Evolutionary conservation across 2,329 filamentous ascomycete genomes (phyloP).

Genomic region (Sporothrix luriei): DNA sequence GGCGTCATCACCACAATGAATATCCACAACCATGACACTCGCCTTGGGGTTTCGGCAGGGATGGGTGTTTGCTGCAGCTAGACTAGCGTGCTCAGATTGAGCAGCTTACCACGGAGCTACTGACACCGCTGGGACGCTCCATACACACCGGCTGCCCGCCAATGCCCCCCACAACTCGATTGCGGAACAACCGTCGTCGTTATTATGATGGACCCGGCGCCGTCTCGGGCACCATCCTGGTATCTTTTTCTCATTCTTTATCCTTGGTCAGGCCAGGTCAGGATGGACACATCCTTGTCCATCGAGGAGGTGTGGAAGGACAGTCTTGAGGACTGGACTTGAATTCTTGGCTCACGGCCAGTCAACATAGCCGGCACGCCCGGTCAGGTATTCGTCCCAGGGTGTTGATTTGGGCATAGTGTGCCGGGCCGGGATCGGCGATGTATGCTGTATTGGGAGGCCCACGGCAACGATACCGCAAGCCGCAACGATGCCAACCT

Average conservation of each 20-base stretch:
- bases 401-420: neutral
- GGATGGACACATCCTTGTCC: neutral
- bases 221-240: conserved; percentile 14
- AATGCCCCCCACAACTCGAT: too few species aligned
- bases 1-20: neutral
- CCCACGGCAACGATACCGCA: neutral
- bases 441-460: too few species aligned
- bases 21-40: neutral
- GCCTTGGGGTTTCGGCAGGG: conserved; percentile 16
- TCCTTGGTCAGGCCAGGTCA: too few species aligned
- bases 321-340: neutral
- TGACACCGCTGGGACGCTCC: neutral
- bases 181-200: conserved; percentile 20
- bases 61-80: neutral
- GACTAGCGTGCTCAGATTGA: neutral
- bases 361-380: neutral
- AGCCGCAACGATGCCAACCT: conserved; percentile 14
- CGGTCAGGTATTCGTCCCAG: neutral
- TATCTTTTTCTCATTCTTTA: neutral
- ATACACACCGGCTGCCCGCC: neutral
- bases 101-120: neutral
- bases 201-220: conserved; percentile 13
- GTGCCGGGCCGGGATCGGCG: conserved; percentile 16
- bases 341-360: conserved; percentile 17
- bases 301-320: neutral